phyloP scores from a whole-genome alignment of 108 stramenopile species.

The Phaeodactylum tricornutum region DNA sequence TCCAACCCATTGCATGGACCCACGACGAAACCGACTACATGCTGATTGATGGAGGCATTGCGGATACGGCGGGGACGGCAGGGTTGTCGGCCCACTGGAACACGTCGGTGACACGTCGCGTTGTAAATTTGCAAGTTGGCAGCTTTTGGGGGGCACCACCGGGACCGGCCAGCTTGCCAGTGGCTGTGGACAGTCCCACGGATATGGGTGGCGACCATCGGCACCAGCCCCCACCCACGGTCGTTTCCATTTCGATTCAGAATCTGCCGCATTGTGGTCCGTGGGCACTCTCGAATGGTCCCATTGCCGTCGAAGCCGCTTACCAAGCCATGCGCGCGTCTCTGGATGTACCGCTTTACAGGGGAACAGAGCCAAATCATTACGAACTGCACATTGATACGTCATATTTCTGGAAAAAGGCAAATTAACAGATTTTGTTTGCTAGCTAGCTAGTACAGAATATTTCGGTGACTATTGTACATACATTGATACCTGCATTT shows the following conservation, averaged over 20 bases:
- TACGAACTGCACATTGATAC: constrained; percentile 57
- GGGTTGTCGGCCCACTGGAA: constrained; percentile 23
- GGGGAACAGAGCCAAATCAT: constrained; percentile 41
- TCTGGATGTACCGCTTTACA: constrained; percentile 52
- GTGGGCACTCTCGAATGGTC: constrained; percentile 67
- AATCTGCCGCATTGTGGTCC: constrained; percentile 64
- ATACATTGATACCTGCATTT: too few relatives aligned
- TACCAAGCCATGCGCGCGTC: constrained; percentile 31
- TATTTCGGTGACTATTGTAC: too few relatives aligned
- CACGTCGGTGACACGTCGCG: constrained; percentile 13
- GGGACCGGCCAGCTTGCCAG: constrained; percentile 16
- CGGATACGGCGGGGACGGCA: constrained; percentile 42
- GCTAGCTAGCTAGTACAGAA: too few relatives aligned
- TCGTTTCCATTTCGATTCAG: constrained; percentile 50
- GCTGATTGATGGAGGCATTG: constrained; percentile 65
- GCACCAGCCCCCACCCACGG: too few relatives aligned
- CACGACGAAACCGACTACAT: constrained; percentile 6
- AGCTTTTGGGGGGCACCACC: constrained; percentile 21
- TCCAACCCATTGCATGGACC: constrained; percentile 65
- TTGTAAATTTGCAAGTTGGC: constrained; percentile 63
- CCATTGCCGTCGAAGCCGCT: constrained; percentile 50
- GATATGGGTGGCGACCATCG: constrained; percentile 25
- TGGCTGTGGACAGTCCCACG: constrained; percentile 23
- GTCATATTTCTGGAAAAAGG: too few relatives aligned
- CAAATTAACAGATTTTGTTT: too few relatives aligned